phyloP scores from a whole-genome alignment of 805 yeast genomes.

The Candida nemodendra region DNA sequence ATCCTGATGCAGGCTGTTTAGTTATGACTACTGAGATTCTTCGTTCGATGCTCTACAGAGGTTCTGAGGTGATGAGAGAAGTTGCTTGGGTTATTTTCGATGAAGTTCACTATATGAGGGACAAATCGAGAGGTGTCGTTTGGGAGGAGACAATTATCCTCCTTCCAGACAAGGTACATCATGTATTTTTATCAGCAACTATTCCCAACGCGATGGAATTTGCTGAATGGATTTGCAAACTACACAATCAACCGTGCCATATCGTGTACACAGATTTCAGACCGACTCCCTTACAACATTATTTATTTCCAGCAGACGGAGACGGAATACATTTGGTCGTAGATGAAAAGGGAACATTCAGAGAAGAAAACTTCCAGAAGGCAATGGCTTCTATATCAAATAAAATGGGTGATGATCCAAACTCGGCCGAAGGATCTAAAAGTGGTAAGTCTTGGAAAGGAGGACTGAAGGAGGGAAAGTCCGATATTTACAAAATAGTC shows the following conservation, averaged over 20 bases:
- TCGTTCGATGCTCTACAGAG: conserved; percentile 94
- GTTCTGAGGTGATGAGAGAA: conserved; percentile 97
- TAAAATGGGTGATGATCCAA: conserved; percentile 80
- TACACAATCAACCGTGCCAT: conserved; percentile 95
- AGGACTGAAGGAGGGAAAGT: conserved; percentile 59
- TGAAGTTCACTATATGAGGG: conserved; percentile 98
- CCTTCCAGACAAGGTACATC: conserved; percentile 93
- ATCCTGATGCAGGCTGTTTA: conserved; percentile 96
- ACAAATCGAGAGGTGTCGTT: conserved; percentile 96
- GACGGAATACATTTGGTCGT: conserved; percentile 97
- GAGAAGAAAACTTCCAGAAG: conserved; percentile 97
- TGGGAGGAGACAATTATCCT: conserved; percentile 99
- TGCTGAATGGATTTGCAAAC: conserved; percentile 97
- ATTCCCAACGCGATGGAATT: conserved; percentile 98
- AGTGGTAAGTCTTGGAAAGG: conserved; percentile 79
- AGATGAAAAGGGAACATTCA: conserved; percentile 92
- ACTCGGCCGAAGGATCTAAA: conserved; percentile 52
- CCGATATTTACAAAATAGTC: conserved; percentile 94
- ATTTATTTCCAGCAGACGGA: conserved; percentile 96
- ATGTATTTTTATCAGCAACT: conserved; percentile 92
- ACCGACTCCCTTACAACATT: conserved; percentile 98
- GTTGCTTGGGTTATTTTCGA: conserved; percentile 98
- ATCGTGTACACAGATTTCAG: conserved; percentile 98
- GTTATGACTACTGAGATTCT: conserved; percentile 99
- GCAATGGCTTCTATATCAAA: conserved; percentile 94